Conservation (phyloP, 1,139 yeast species). For the Suhomyces terraborum region DNA sequence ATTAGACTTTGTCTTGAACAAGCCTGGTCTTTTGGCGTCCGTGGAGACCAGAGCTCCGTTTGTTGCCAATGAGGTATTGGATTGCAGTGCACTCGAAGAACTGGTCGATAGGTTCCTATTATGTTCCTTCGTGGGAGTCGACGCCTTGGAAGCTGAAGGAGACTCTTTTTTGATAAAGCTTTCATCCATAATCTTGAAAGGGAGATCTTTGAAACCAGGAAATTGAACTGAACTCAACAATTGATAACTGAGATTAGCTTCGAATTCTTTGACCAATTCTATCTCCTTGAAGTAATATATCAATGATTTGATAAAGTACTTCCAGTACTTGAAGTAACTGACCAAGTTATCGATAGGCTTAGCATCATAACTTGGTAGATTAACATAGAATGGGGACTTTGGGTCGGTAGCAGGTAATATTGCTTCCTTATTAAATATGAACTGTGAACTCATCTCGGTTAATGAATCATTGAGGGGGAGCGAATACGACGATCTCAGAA, state of each 20-base stretch:
- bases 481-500: background rate
- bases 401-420: constrained; percentile 41
- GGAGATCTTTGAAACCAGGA: constrained; percentile 47
- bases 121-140: constrained; percentile 19
- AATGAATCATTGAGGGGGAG: constrained; percentile 1
- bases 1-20: constrained; percentile 38
- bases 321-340: constrained; percentile 69
- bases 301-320: constrained; percentile 63
- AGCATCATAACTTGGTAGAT: constrained; percentile 42
- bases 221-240: constrained; percentile 62
- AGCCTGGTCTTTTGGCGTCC: constrained; percentile 30
- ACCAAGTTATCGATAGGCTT: constrained; percentile 54
- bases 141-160: constrained; percentile 10
- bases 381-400: constrained; percentile 42
- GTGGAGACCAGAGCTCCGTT: constrained; percentile 1
- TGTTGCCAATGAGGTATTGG: constrained; percentile 4
- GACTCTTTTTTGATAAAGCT: constrained; percentile 5
- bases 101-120: constrained; percentile 8
- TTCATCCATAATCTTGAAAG: constrained; percentile 23
- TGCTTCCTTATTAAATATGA: constrained; percentile 30
- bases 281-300: constrained; percentile 63
- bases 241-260: constrained; percentile 64
- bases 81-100: constrained; percentile 3
- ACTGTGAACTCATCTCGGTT: constrained; percentile 9
- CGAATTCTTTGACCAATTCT: constrained; percentile 66